Conservation (phyloP, 176 grass and related monocot genomes). For the Eragrostis curvula region DNA sequence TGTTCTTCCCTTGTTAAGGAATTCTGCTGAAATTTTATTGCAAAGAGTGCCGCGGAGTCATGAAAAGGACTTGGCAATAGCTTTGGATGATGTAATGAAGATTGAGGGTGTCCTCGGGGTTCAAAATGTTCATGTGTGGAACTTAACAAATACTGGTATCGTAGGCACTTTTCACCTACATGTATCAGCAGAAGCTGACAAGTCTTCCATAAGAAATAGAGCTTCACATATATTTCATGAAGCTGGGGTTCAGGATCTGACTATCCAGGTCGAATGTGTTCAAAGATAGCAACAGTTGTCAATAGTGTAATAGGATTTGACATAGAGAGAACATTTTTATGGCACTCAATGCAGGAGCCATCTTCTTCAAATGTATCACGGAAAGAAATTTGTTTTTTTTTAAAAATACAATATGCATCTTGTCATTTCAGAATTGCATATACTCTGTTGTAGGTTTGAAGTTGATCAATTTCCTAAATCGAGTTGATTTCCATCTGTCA, state of each 20-base stretch:
- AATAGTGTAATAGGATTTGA: conserved; percentile 49
- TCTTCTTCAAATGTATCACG: conserved; percentile 3
- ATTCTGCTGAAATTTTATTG: conserved; percentile 97
- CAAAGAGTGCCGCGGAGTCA: conserved; percentile 90
- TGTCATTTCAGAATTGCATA: not conserved
- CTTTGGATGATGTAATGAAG: conserved; percentile 65
- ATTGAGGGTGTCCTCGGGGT: conserved; percentile 73
- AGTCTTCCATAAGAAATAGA: conserved; percentile 52
- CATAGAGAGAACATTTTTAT: conserved; percentile 40
- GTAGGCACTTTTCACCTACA: conserved; percentile 82
- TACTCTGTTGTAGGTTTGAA: not conserved
- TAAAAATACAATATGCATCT: conserved; percentile 36
- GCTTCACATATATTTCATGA: conserved; percentile 67
- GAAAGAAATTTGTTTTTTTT: conserved; percentile 19
- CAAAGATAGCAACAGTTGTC: conserved; percentile 47
- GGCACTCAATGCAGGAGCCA: conserved; percentile 10
- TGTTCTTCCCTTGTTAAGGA: conserved; percentile 85
- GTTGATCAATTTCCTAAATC: too few relatives aligned
- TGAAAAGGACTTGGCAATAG: conserved; percentile 76
- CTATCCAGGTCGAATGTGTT: conserved; percentile 80
- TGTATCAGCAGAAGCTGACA: conserved; percentile 63
- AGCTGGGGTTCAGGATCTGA: conserved; percentile 86
- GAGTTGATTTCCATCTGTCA: too few relatives aligned
- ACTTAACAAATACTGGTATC: conserved; percentile 94
- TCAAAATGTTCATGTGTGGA: conserved; percentile 87